Evolutionary conservation across 208 protist species (phyloP), one percentile per base, ranked within the genome.

Genomic region (Crithidia brevicula): DNA sequence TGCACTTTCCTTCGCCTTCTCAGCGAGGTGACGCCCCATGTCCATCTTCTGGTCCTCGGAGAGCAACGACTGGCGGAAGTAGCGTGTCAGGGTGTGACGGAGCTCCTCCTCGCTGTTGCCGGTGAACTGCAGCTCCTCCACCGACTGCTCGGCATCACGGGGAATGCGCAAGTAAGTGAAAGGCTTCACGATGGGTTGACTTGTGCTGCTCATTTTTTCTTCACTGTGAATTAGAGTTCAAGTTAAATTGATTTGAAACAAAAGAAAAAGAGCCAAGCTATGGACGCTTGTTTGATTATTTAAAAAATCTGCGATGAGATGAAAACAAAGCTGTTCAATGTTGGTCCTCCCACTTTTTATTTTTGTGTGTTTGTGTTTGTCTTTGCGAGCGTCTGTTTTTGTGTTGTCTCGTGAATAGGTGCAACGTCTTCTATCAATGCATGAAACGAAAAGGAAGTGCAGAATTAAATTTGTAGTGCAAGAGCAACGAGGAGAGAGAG

Each of bases 161-260:
- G 92, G 89, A 52, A 97, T 92, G 43, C 79, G 73, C 22, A 93
- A 74, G 75, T 95, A 97, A 36, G 53, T 82, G 71, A 97, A 92
- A 2, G 86, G 82, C 51, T 72, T 61, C 65, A 87, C 77, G 18
- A 23, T 64, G 1, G 88, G 80, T 9, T 76, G 67, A 42, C 42
- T 61, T 1, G 73, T 71, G 59, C 59, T 47, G 66, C 64, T 73
- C 28, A 49, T 53, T 52, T 30, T n/a, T 69, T 28, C 15, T 40
- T 40, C 34, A 6, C 11, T 40, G 0, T 40, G 0, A 20, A 5
- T 0, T 47, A n/a, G 13, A 47, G 18, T 20, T n/a, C n/a, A n/a
- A n/a, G n/a, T n/a, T n/a, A n/a, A n/a, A n/a, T n/a, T n/a, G n/a
- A n/a, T n/a, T n/a, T n/a, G n/a, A 56, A 38, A 56, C 47, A 47